phyloP scores from a whole-genome alignment of 2,329 filamentous ascomycete species.

The Penicillium olsonii region DNA sequence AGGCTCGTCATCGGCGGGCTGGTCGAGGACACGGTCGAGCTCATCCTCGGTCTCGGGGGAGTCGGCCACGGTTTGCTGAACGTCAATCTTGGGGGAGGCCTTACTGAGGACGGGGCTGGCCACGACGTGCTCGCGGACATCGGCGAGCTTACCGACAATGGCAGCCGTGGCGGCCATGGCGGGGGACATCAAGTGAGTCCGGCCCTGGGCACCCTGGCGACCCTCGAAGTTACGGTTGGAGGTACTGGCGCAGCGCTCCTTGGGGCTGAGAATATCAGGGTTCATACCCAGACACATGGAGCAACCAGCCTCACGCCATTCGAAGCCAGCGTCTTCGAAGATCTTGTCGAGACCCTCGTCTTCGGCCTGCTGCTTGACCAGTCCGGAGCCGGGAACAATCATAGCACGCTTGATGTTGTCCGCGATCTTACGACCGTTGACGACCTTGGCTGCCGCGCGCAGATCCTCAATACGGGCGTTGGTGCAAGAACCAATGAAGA shows the following conservation, averaged over 20 bases:
- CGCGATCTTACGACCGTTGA: conserved; percentile 84
- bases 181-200: conserved; percentile 95
- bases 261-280: conserved; percentile 89
- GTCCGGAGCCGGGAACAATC: conserved; percentile 92
- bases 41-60: conserved; percentile 63
- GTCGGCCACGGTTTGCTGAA: conserved; percentile 61
- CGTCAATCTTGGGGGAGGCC: conserved; percentile 60
- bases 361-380: conserved; percentile 91
- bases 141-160: conserved; percentile 85
- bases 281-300: conserved; percentile 99
- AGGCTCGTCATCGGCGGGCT: conserved; percentile 63
- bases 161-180: conserved; percentile 93
- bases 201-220: conserved; percentile 84
- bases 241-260: conserved; percentile 91
- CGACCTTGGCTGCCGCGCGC: conserved; percentile 79
- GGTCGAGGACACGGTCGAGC: conserved; percentile 63
- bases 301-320: conserved; percentile 97
- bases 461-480: conserved; percentile 97
- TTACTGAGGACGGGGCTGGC: conserved; percentile 46
- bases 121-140: conserved; percentile 76
- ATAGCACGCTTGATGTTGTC: conserved; percentile 89
- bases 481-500: conserved; percentile 97
- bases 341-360: conserved; percentile 90
- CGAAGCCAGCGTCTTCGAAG: conserved; percentile 88
- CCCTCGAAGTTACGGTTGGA: conserved; percentile 98